Conservation (phyloP, 768 basidiomycete species). For the Leucogyrophana mollusca region DNA sequence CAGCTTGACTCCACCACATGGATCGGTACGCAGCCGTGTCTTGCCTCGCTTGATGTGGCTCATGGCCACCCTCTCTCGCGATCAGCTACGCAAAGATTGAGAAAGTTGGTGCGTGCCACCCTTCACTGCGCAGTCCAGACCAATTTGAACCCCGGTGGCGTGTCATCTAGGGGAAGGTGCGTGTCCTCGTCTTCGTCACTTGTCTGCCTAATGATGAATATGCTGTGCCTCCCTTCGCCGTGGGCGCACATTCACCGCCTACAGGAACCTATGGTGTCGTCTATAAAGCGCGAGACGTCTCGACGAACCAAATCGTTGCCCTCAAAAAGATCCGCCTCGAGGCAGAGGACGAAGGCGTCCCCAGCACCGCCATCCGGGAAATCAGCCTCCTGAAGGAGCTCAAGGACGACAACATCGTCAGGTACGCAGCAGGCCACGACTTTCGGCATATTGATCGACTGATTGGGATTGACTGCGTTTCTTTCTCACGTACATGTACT, state of each 20-base stretch:
- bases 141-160: constrained; percentile 15
- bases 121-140: constrained; percentile 7
- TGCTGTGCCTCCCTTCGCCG: constrained; percentile 6
- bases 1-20: constrained; percentile 17
- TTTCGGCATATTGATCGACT: background rate
- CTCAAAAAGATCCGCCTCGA: constrained; percentile 98
- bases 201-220: constrained; percentile 8
- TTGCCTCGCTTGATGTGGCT: constrained; percentile 9
- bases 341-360: constrained; percentile 98
- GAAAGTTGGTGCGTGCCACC: constrained; percentile 84
- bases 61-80: constrained; percentile 18
- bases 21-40: constrained; percentile 28
- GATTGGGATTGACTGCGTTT: background rate
- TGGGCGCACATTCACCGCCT: constrained; percentile 8
- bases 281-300: constrained; percentile 90
- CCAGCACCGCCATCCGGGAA: constrained; percentile 96
- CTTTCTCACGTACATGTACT: constrained; percentile 11
- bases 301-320: constrained; percentile 82
- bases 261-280: constrained; percentile 98
- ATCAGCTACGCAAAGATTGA: constrained; percentile 94
- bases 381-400: constrained; percentile 97
- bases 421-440: constrained; percentile 42
- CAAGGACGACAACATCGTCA: constrained; percentile 94
- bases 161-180: constrained; percentile 42
- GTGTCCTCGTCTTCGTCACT: constrained; percentile 2